phyloP scores from a whole-genome alignment of 257 asterid genomes.

The Jacaranda copaia region DNA sequence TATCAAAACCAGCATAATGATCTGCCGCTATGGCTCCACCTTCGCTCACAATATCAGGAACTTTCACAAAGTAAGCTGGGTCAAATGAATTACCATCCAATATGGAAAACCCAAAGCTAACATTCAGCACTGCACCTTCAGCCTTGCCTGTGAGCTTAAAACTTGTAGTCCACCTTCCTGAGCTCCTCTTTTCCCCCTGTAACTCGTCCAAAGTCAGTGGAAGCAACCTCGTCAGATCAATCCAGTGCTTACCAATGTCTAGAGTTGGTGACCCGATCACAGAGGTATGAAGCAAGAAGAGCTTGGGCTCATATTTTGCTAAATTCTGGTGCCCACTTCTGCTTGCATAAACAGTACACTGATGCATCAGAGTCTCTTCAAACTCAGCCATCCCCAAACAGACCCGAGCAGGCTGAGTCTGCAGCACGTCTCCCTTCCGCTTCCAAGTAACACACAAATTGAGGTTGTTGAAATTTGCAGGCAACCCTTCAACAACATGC shows the following conservation, averaged over 20 bases:
- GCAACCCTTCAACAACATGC: constrained; percentile 62
- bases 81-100: constrained; percentile 46
- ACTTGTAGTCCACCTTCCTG: constrained; percentile 77
- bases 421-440: constrained; percentile 53
- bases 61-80: constrained; percentile 43
- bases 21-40: neutral
- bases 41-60: constrained; percentile 42
- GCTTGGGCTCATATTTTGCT: constrained; percentile 62
- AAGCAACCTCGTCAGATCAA: constrained; percentile 77
- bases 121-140: constrained; percentile 65
- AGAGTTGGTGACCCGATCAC: constrained; percentile 58
- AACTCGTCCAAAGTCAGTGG: constrained; percentile 72
- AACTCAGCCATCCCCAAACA: constrained; percentile 55
- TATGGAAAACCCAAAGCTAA: constrained; percentile 65
- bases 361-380: constrained; percentile 69
- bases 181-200: constrained; percentile 59
- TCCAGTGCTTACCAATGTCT: constrained; percentile 72
- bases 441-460: constrained; percentile 63
- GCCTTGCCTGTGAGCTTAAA: constrained; percentile 72
- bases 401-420: constrained; percentile 56
- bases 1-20: too few species aligned
- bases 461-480: constrained; percentile 56
- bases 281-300: constrained; percentile 55
- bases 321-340: constrained; percentile 54
- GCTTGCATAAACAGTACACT: constrained; percentile 52